Base-by-base conservation (phyloP, 169 alveolate species). In the Cystoisospora suis region DNA sequence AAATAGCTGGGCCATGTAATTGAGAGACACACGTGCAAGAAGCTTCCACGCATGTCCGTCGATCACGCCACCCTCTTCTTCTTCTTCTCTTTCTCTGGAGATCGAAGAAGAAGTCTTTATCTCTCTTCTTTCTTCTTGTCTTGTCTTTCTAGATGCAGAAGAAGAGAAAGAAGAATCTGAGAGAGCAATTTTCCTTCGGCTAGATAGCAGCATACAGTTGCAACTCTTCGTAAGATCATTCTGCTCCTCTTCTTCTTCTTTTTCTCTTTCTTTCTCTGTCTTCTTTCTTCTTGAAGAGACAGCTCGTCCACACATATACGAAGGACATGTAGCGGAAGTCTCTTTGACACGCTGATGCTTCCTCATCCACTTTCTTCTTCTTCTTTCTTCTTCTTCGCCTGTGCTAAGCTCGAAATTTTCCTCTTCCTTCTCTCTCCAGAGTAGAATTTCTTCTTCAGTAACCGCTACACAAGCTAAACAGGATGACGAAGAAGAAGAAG, bases 381-480 rank as follows among this genome's bases (percentile, higher is more conserved):
- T n/a, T 72, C 58, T 1, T 27, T 27, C 45, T 6, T 46, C 29
- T 6, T 34, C 29, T 1, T 46, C 47, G 47, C 36, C n/a, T 38
- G 38, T 23, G 23, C 29, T 53, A 12, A 23, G 65, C 65, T 53
- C 65, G 65, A 12, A 12, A 23, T 12, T 12, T 12, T 53, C 65
- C 29, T 12, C 12, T 56, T 6, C 80, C 38, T 32, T 38, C 53
- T 72, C 58, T 17, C 34, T 32, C 83, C 83, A 72, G 17, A 72
- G 58, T 29, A 72, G 83, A 53, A 72, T 34, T 34, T 72, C 83
- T 0, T 17, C 4, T 56, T 72, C 56, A 3, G 83, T 72, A 5
- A 72, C 83, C 12, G 83, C 83, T 46, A 72, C 83, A 32, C 83
- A 72, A n/a, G n/a, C n/a, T n/a, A n/a, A n/a, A n/a, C n/a, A n/a